Conservation (phyloP, 2,329 filamentous ascomycete genomes). For the Phaeomoniella chlamydospora region DNA sequence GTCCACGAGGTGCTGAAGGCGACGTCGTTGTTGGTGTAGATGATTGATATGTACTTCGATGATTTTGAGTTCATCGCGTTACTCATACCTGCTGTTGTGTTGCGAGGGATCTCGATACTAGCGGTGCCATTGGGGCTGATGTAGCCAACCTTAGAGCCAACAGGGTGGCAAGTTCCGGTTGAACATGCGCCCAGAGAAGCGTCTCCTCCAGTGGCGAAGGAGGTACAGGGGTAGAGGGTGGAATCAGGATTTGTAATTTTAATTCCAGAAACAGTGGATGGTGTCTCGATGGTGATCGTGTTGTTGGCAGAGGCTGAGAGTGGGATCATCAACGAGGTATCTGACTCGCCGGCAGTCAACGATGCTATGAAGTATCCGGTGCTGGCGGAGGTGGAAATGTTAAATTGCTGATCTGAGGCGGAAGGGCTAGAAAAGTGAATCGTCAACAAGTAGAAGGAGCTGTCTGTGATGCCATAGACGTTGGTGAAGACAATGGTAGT, state of each 20-base stretch:
- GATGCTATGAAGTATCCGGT: slow-evolving; percentile 1
- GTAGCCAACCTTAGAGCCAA: slow-evolving; percentile 27
- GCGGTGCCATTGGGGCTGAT: slow-evolving; percentile 18
- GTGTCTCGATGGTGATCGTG: slow-evolving; percentile 11
- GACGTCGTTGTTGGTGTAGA: slow-evolving; percentile 40
- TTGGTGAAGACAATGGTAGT: slow-evolving; percentile 1
- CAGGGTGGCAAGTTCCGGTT: slow-evolving; percentile 25
- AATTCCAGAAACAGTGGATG: slow-evolving; percentile 9
- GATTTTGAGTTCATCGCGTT: slow-evolving; percentile 17
- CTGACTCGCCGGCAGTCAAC: slow-evolving; percentile 4
- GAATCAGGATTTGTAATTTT: slow-evolving; percentile 10
- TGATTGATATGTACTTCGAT: slow-evolving; percentile 28
- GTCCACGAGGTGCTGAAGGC: slow-evolving; percentile 26
- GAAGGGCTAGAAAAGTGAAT: slow-evolving; percentile 7
- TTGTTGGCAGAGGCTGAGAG: slow-evolving; percentile 13
- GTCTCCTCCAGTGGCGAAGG: slow-evolving; percentile 21
- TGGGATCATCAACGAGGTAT: slow-evolving; percentile 6
- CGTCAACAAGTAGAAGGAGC: slow-evolving; percentile 11
- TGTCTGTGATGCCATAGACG: slow-evolving; percentile 17
- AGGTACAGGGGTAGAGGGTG: slow-evolving; percentile 25
- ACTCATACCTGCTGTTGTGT: slow-evolving; percentile 15
- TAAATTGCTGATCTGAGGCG: slow-evolving; percentile 1
- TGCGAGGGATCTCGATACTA: slow-evolving; percentile 20
- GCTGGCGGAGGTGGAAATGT: slow-evolving; percentile 4
- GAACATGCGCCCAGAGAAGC: slow-evolving; percentile 21